phyloP scores from a whole-genome alignment of 129 eudicot species.

The Saposhnikovia divaricata region DNA sequence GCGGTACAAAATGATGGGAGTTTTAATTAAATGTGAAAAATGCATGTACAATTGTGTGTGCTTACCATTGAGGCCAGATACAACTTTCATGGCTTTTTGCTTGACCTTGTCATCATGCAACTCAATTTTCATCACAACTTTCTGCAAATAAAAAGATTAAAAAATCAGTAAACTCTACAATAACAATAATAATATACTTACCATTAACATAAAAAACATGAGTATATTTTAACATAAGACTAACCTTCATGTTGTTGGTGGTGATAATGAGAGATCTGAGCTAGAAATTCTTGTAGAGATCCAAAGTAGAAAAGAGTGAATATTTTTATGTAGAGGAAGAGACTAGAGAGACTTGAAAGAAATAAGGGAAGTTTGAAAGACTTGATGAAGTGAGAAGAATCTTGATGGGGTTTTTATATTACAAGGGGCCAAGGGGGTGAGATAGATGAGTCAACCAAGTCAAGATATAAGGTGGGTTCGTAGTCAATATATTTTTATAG shows the following conservation, averaged over 20 bases:
- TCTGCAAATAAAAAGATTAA: conserved; percentile 26
- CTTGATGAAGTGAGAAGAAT: conserved; percentile 3
- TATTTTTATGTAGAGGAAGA: background rate
- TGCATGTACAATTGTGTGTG: conserved; percentile 22
- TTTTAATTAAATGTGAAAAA: background rate
- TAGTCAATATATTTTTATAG: conserved; percentile 18
- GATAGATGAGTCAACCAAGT: conserved; percentile 22
- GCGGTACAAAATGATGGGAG: no score
- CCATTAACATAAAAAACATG: background rate
- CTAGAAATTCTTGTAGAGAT: background rate
- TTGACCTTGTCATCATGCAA: conserved; percentile 54
- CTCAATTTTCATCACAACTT: conserved; percentile 76
- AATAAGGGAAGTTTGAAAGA: conserved; percentile 6
- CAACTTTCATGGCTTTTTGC: conserved; percentile 83
- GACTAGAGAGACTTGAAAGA: background rate
- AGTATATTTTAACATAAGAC: background rate
- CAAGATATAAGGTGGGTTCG: conserved; percentile 20
- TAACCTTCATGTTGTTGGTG: conserved; percentile 17
- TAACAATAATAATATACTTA: background rate
- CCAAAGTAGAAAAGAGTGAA: background rate
- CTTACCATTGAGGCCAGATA: conserved; percentile 42
- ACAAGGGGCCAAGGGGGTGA: background rate
- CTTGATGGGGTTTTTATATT: conserved; percentile 17
- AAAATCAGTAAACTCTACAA: background rate
- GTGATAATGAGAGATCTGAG: conserved; percentile 7